Conservation (phyloP, 2,329 filamentous ascomycete species). For the Stagonosporopsis vannaccii region DNA sequence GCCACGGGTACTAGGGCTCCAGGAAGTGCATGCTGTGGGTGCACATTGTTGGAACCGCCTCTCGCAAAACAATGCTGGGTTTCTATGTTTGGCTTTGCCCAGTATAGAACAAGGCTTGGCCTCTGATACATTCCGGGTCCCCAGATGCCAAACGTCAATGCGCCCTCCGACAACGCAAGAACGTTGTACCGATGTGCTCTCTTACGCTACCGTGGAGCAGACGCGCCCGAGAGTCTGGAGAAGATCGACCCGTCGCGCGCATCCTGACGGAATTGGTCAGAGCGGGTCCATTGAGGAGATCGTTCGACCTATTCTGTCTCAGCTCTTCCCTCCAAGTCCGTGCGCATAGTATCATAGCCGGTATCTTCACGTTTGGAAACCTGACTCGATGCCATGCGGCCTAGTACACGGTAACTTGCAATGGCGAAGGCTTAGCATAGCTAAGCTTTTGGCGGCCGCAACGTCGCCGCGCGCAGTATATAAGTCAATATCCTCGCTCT, state of each 20-base stretch:
- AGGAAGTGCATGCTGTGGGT: not conserved
- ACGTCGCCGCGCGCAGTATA: slow-evolving; percentile 28
- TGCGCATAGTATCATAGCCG: slow-evolving; percentile 34
- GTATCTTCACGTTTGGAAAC: slow-evolving; percentile 22
- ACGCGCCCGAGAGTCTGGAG: slow-evolving; percentile 23
- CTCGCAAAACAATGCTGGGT: not conserved
- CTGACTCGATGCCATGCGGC: slow-evolving; percentile 15
- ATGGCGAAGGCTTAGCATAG: slow-evolving; percentile 37
- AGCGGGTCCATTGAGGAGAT: slow-evolving; percentile 23
- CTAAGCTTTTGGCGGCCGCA: slow-evolving; percentile 37
- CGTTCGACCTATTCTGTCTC: slow-evolving; percentile 41
- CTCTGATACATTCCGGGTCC: slow-evolving; percentile 36
- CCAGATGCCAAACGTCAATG: slow-evolving; percentile 45
- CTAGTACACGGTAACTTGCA: slow-evolving; percentile 8
- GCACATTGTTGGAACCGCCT: not conserved
- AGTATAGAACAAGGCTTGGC: slow-evolving; percentile 30
- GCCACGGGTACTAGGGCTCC: not conserved
- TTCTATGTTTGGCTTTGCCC: slow-evolving; percentile 37
- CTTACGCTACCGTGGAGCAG: slow-evolving; percentile 11
- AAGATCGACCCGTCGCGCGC: slow-evolving; percentile 29
- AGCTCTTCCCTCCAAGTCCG: slow-evolving; percentile 22
- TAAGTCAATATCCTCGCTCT: slow-evolving; percentile 30
- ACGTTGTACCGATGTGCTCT: slow-evolving; percentile 26
- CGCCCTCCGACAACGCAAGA: slow-evolving; percentile 28
- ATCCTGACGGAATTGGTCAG: slow-evolving; percentile 20